Evolutionary conservation across 2,329 filamentous ascomycete genomes (phyloP).

Genomic region (Stemphylium beticola): DNA sequence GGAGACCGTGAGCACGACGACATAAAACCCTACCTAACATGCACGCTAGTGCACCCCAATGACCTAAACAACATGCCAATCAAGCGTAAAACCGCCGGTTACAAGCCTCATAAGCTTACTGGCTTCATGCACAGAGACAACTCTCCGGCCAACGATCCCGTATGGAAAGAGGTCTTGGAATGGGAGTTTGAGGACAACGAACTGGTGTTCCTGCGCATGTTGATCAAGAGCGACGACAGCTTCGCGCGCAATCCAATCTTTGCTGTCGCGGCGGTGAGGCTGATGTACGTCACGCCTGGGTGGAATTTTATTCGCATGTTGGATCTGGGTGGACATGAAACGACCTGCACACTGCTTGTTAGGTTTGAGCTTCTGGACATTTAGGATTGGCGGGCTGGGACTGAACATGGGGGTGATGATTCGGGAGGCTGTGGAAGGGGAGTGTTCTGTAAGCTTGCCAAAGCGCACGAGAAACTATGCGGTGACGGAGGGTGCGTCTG

Average conservation of each 20-base stretch:
- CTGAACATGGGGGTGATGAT: background rate
- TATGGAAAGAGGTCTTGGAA: slow-evolving; percentile 70
- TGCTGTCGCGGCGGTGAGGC: slow-evolving; percentile 65
- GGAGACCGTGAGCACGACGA: slow-evolving; percentile 54
- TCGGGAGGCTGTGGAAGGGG: background rate
- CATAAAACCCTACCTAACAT: slow-evolving; percentile 70
- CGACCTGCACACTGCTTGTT: slow-evolving; percentile 66
- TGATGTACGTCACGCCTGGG: slow-evolving; percentile 62
- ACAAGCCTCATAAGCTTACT: slow-evolving; percentile 65
- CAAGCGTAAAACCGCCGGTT: slow-evolving; percentile 68
- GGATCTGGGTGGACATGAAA: slow-evolving; percentile 69
- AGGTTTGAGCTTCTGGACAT: slow-evolving; percentile 61
- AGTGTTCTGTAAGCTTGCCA: background rate
- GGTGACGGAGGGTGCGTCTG: slow-evolving; percentile 1
- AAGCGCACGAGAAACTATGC: background rate
- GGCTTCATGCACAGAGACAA: slow-evolving; percentile 65
- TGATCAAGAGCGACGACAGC: slow-evolving; percentile 71
- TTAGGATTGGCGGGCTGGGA: slow-evolving; percentile 12
- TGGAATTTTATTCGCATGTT: slow-evolving; percentile 71
- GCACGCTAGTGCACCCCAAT: slow-evolving; percentile 66
- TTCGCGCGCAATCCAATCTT: slow-evolving; percentile 68
- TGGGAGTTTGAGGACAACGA: slow-evolving; percentile 74
- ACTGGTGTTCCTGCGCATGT: slow-evolving; percentile 66
- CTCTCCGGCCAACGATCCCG: slow-evolving; percentile 64
- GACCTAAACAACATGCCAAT: slow-evolving; percentile 56